Evolutionary conservation across 768 basidiomycete genomes (phyloP).

Genomic region (Heimioporus sp.): DNA sequence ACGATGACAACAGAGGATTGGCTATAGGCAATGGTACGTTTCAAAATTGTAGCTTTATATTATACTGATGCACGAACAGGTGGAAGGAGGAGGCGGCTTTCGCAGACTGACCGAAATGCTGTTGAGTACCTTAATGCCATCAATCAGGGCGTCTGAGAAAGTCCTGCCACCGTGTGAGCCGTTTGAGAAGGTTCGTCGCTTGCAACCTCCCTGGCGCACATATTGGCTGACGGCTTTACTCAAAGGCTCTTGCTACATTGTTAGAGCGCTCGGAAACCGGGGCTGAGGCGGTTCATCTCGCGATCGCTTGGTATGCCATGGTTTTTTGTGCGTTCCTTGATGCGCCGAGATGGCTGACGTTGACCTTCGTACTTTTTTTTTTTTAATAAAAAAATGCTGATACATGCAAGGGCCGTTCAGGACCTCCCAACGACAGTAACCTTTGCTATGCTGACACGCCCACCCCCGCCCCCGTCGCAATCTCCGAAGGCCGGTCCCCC

Average conservation of each 20-base stretch:
- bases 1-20: conserved; percentile 96
- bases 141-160: conserved; percentile 72
- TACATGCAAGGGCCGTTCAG: too few relatives aligned
- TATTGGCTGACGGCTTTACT: neutral
- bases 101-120: conserved; percentile 75
- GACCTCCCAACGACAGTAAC: conserved; percentile 45
- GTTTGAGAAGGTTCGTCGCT: conserved; percentile 84
- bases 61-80: too few relatives aligned
- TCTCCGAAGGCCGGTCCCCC: too few relatives aligned
- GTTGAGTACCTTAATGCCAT: conserved; percentile 73
- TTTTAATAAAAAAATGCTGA: too few relatives aligned
- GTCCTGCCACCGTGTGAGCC: conserved; percentile 90
- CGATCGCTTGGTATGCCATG: conserved; percentile 93
- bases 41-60: too few relatives aligned
- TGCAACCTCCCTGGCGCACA: neutral
- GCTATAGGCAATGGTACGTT: conserved; percentile 79
- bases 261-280: conserved; percentile 89
- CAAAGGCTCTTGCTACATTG: conserved; percentile 84
- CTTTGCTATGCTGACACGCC: conserved; percentile 82
- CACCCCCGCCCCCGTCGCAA: too few relatives aligned
- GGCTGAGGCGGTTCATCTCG: conserved; percentile 92
- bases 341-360: conserved; percentile 77
- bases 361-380: conserved; percentile 64
- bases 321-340: conserved; percentile 80
- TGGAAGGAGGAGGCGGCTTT: conserved; percentile 78